Base-by-base conservation (phyloP, 176 grass and related monocot genomes). In the Areca catechu region DNA sequence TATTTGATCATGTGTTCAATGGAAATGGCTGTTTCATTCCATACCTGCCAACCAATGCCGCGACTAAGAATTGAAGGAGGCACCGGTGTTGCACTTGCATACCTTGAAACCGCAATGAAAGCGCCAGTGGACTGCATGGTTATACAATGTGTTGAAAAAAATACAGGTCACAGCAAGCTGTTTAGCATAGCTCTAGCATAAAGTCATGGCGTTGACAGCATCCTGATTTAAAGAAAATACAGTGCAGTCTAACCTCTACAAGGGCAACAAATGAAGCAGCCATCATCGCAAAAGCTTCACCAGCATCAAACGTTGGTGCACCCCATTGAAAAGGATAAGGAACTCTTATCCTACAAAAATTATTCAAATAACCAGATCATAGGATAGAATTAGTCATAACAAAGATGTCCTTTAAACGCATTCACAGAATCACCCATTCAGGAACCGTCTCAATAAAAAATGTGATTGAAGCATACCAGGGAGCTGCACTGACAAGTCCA, bases 231-330 rank as follows among this genome's bases (percentile, higher is more conserved):
- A 30, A 1, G 20, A 29, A 54, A 78, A 54, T 18, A 71, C 21
- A 47, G 24, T 63, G 56, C 54, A n/a, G 47, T 1, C 18, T 19
- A 61, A 92, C 94, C 94, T 98, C 94, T 63, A 98, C 87, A 0
- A 98, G 84, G 71, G 78, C 94, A 60, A 93, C 88, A 67, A 98
- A 93, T 55, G 94, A 93, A 76, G 94, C 94, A 60, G 84, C 88
- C 84, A 98, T 98, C 94, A 98, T 93, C 7, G 94, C 94, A 82
- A 98, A 98, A 66, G 94, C 94, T 80, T 98, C 94, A 67, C 94
- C 84, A 0, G 88, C 94, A 73, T 98, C 94, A 58, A 98, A 98
- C 29, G 76, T 83, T 60, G 94, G 94, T 67, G 94, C 94, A 34
- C 94, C 94, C 88, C 84, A 93, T 56, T 93, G 94, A 66, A 98